Evolutionary conservation across 73 alveolate genomes (phyloP).

Genomic region (Durusdinium trenchii): DNA sequence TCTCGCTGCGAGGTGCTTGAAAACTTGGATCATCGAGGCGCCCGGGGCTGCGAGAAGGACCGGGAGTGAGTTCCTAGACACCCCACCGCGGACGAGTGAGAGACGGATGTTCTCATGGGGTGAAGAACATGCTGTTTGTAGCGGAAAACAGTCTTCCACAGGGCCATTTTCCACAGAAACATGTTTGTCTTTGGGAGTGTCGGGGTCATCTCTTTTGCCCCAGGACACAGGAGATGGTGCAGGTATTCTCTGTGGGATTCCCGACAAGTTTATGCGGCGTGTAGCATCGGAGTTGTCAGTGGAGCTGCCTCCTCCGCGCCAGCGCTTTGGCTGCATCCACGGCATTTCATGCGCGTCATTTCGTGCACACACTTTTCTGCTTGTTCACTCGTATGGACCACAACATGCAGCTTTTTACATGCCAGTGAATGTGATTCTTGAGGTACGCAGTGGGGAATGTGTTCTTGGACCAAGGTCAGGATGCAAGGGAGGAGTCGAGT

Average conservation of each 20-base stretch:
- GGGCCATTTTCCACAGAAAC: neutral
- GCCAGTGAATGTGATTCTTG: no score
- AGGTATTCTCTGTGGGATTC: conserved; percentile 83
- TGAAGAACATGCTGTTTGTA: neutral
- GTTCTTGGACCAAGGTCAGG: conserved; percentile 26
- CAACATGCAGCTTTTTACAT: no score
- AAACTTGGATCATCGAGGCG: conserved; percentile 92
- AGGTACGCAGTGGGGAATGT: conserved; percentile 94
- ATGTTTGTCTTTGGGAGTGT: neutral
- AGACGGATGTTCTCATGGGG: neutral
- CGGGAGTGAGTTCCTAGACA: no score
- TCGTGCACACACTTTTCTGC: neutral
- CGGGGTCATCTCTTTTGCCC: no score
- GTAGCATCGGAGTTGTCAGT: conserved; percentile 94
- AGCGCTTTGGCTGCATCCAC: neutral
- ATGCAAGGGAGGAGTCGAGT: neutral
- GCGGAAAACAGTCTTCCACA: no score
- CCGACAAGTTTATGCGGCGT: conserved; percentile 85
- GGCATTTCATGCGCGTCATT: neutral
- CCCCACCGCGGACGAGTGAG: no score
- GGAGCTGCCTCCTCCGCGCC: conserved; percentile 95
- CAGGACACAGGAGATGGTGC: conserved; percentile 92
- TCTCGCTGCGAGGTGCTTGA: conserved; percentile 47
- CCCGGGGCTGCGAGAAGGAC: conserved; percentile 95
- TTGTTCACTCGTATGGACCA: no score